Evolutionary conservation across 2,329 filamentous ascomycete genomes (phyloP), one percentile per base, ranked within the genome.

Genomic region (Fusarium sp.): DNA sequence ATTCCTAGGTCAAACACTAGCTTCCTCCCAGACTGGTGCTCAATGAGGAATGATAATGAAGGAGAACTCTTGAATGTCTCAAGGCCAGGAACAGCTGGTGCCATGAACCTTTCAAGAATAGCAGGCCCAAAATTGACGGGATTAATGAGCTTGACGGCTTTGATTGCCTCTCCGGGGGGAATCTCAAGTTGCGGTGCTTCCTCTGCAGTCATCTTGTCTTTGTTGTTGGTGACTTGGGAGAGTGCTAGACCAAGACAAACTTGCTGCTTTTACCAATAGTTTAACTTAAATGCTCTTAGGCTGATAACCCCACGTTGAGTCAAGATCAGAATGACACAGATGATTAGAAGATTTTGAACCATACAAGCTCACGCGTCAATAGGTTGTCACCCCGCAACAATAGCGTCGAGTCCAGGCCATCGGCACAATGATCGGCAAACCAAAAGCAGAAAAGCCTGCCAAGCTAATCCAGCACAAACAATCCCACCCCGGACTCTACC

Each of bases 71-170:
- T 73, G 67, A 80, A 80, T 11, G 72, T 80, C 8, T 82, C 79
- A 2, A 82, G 70, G 0, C 79, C 80, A 10, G 80, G 79, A 2
- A 83, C 79, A 8, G 77, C 70, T 3, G 82, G 82, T 5, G 74
- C 80, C 81, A 83, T 83, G 58, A 83, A 83, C 11, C 82, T 75
- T 7, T 80, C 69, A 14, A 83, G 67, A 29, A 82, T 78, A 10
- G 82, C 79, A 7, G 82, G 82, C 1, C 82, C 82, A 60, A 83
- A 83, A 35, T 82, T 82, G 27, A 81, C 80, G 0, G 82, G 77
- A 49, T 82, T 83, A 33, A 83, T 83, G 42, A 83, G 71, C 62
- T 73, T 80, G 27, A 81, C 78, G 3, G 63, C 76, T n/a, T 57
- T 23, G 4, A 72, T 29, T 4, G 45, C 56, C 23, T 69, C 45